phyloP scores from a whole-genome alignment of 192 early-diverging fungal species.

The Fimicolochytrium jonesii region DNA sequence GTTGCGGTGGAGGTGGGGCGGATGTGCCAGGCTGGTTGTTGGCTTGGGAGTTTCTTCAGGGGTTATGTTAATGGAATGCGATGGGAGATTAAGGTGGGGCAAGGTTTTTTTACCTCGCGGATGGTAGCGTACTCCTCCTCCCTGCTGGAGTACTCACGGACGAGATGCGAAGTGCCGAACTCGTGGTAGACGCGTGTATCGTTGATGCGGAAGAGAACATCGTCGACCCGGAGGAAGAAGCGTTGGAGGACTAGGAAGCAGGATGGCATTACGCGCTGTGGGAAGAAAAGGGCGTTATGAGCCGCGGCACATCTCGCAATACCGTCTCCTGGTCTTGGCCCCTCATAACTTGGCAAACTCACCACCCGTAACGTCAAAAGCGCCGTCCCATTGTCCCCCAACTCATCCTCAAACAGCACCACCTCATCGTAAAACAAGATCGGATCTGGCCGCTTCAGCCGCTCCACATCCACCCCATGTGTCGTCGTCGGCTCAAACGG shows the following conservation, averaged over 20 bases:
- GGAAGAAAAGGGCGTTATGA: too few relatives aligned
- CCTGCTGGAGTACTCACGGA: slow-evolving; percentile 68
- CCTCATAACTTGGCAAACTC: slow-evolving; percentile 28
- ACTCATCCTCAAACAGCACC: slow-evolving; percentile 92
- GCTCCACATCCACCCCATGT: slow-evolving; percentile 66
- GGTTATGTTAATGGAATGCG: too few relatives aligned
- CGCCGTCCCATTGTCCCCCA: slow-evolving; percentile 91
- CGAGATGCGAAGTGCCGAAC: slow-evolving; percentile 62
- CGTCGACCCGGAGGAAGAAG: slow-evolving; percentile 90
- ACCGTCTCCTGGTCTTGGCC: too few relatives aligned
- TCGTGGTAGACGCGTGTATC: slow-evolving; percentile 89
- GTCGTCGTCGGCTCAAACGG: slow-evolving; percentile 9
- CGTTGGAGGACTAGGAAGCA: slow-evolving; percentile 85
- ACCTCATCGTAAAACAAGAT: slow-evolving; percentile 95
- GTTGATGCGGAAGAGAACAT: slow-evolving; percentile 84
- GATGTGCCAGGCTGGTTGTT: slow-evolving; percentile 19
- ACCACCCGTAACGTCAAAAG: slow-evolving; percentile 75
- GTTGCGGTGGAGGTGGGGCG: too few relatives aligned
- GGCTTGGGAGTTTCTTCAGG: slow-evolving; percentile 34
- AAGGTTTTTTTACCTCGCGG: slow-evolving; percentile 54
- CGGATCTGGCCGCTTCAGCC: slow-evolving; percentile 70
- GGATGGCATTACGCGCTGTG: slow-evolving; percentile 85
- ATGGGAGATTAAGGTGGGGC: too few relatives aligned
- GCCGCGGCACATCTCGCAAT: too few relatives aligned
- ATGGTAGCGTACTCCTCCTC: slow-evolving; percentile 58